Conservation (phyloP, 2,329 filamentous ascomycete genomes). For the Phialophora chinensis region DNA sequence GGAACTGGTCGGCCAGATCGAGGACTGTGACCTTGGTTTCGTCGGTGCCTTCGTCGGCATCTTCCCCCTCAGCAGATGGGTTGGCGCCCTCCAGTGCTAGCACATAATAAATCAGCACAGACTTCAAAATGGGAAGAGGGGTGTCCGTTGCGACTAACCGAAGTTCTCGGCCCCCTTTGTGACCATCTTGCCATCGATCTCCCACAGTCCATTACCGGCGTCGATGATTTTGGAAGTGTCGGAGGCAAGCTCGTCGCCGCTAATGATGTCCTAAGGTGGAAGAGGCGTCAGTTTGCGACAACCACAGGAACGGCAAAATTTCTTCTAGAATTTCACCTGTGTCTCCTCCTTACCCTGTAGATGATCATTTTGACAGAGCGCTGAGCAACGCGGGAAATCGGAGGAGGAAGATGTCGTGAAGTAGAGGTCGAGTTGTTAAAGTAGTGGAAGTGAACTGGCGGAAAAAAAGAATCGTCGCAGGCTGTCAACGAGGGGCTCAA, state of each 20-base stretch:
- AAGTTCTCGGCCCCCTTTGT: slow-evolving; percentile 75
- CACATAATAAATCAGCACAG: slow-evolving; percentile 3
- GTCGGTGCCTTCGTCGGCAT: slow-evolving; percentile 76
- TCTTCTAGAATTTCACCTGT: background rate
- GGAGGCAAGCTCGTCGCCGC: slow-evolving; percentile 93
- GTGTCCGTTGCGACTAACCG: slow-evolving; percentile 59
- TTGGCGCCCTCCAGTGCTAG: slow-evolving; percentile 75
- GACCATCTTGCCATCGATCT: slow-evolving; percentile 92
- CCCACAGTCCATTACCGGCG: slow-evolving; percentile 80
- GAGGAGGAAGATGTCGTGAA: slow-evolving; percentile 39
- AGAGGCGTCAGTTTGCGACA: slow-evolving; percentile 22
- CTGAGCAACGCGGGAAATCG: slow-evolving; percentile 23
- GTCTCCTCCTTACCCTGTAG: slow-evolving; percentile 63
- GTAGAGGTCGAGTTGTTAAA: slow-evolving; percentile 28
- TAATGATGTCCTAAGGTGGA: slow-evolving; percentile 76
- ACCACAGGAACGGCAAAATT: slow-evolving; percentile 10
- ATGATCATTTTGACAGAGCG: slow-evolving; percentile 70
- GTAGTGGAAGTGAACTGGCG: slow-evolving; percentile 11
- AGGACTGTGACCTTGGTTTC: slow-evolving; percentile 72
- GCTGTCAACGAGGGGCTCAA: slow-evolving; percentile 43
- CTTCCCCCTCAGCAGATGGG: slow-evolving; percentile 86
- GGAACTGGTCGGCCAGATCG: slow-evolving; percentile 93
- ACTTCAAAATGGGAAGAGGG: background rate
- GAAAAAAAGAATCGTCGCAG: slow-evolving; percentile 41
- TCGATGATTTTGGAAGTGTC: slow-evolving; percentile 88